Evolutionary conservation across 441 rosid species (phyloP).

Genomic region (Monsonia emarginata): DNA sequence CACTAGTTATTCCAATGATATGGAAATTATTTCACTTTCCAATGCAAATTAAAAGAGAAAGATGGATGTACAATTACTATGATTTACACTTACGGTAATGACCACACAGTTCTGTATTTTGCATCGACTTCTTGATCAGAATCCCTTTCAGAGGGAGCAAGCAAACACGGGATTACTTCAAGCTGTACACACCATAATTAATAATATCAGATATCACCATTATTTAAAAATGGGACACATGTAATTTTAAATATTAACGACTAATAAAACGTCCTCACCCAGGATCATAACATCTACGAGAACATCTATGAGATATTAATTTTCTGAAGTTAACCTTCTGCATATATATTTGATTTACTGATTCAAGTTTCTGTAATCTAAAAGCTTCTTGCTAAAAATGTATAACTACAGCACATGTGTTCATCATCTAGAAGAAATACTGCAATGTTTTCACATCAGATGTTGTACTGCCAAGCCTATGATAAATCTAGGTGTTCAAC

Average conservation of each 20-base stretch:
- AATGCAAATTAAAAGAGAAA: neutral
- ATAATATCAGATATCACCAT: conserved; percentile 18
- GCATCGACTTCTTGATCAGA: conserved; percentile 22
- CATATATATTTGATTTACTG: neutral
- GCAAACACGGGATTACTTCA: conserved; percentile 75
- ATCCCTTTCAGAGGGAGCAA: conserved; percentile 36
- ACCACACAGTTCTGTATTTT: conserved; percentile 57
- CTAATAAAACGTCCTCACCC: neutral
- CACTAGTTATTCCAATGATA: neutral
- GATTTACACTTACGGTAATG: conserved; percentile 58
- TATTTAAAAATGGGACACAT: neutral
- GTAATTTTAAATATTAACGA: neutral
- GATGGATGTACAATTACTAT: conserved; percentile 7
- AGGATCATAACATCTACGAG: neutral
- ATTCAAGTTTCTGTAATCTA: neutral
- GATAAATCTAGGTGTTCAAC: neutral
- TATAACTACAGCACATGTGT: neutral
- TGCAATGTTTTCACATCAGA: neutral
- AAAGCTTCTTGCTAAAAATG: neutral
- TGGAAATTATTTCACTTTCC: neutral
- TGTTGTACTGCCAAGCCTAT: neutral
- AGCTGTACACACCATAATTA: conserved; percentile 48
- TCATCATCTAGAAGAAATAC: neutral
- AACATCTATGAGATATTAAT: neutral
- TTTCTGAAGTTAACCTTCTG: neutral